A percentile compares a stretch with the other conserved stretches of the same genome.
These are phyloP conservation scores for Xylaria arbuscula DNA, from an alignment of 2,329 filamentous ascomycete genomes.

Conservation along the genomic window DNA sequence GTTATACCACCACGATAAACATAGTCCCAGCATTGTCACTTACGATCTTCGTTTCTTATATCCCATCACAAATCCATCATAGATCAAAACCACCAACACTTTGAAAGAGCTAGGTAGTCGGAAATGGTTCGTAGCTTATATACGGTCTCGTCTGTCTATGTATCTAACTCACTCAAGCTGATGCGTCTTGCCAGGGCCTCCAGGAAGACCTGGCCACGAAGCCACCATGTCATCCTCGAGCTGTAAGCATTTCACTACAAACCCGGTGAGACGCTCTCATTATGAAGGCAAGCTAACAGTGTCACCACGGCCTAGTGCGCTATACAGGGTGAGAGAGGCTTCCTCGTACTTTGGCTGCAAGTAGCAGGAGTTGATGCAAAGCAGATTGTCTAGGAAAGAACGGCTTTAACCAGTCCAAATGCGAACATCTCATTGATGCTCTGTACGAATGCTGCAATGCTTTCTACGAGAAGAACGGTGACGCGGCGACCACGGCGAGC, in stretches of 20 bases:
- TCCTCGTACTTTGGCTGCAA: background rate
- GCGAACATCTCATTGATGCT: constrained; percentile 79
- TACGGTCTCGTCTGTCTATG: background rate
- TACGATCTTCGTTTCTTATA: background rate
- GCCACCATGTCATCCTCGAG: constrained; percentile 86
- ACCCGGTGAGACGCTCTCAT: background rate
- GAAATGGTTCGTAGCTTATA: constrained; percentile 41
- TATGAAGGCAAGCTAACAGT: constrained; percentile 5
- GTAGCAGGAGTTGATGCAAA: constrained; percentile 35
- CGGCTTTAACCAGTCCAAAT: constrained; percentile 86
- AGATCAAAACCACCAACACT: background rate
- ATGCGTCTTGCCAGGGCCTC: constrained; percentile 49
- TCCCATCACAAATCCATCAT: background rate
- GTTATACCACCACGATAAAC: no score
- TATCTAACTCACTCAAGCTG: background rate
- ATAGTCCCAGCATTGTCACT: background rate
- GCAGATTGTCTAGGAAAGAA: constrained; percentile 86
- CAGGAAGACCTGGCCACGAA: constrained; percentile 78
- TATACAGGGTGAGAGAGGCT: constrained; percentile 78
- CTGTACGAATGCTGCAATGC: constrained; percentile 93
- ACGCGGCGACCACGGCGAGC: constrained; percentile 79
- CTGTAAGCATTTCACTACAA: constrained; percentile 65
- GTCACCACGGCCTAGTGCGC: constrained; percentile 70
- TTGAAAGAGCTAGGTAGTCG: background rate
- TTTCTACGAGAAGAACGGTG: constrained; percentile 85